Conservation (phyloP, 495 filamentous ascomycete genomes). For the Cercophora newfieldiana region DNA sequence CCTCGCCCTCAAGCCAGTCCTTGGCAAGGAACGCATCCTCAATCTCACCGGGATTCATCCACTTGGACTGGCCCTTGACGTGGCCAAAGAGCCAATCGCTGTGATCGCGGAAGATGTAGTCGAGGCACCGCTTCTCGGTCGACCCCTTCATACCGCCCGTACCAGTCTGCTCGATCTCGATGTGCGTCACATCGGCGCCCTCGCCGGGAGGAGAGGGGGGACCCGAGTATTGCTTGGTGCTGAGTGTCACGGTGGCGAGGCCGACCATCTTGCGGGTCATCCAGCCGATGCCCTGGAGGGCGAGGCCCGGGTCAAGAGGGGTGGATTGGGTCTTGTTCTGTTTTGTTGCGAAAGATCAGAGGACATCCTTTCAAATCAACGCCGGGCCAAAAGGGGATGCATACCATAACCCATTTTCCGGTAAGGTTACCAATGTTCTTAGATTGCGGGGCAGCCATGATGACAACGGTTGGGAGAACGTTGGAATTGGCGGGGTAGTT, state of each 20-base stretch:
- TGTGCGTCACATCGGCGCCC: slow-evolving; percentile 55
- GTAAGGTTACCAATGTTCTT: slow-evolving; percentile 71
- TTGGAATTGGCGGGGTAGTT: slow-evolving; percentile 16
- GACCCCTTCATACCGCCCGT: slow-evolving; percentile 76
- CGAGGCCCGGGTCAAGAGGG: slow-evolving; percentile 67
- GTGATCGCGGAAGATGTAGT: slow-evolving; percentile 70
- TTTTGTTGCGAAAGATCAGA: background rate
- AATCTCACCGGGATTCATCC: slow-evolving; percentile 40
- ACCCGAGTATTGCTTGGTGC: slow-evolving; percentile 62
- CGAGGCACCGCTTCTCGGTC: slow-evolving; percentile 68
- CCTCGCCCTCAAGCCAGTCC: slow-evolving; percentile 55
- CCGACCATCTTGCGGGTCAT: slow-evolving; percentile 73
- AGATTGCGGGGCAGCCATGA: slow-evolving; percentile 79
- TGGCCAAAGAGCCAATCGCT: slow-evolving; percentile 79
- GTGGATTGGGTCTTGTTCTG: slow-evolving; percentile 81
- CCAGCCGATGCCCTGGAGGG: slow-evolving; percentile 84
- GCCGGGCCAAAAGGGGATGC: slow-evolving; percentile 19
- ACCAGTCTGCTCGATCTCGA: slow-evolving; percentile 78
- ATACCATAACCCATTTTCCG: slow-evolving; percentile 79
- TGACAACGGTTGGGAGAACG: slow-evolving; percentile 27
- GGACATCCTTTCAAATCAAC: background rate
- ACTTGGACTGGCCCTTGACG: slow-evolving; percentile 62
- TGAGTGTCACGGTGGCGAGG: slow-evolving; percentile 70
- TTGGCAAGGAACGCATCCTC: slow-evolving; percentile 47
- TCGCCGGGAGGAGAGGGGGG: slow-evolving; percentile 43